Percentiles rank a stretch among this genome's conserved stretches.
phyloP scores from a whole-genome alignment of 768 basidiomycete species.

The Filobasidium floriforme region DNA sequence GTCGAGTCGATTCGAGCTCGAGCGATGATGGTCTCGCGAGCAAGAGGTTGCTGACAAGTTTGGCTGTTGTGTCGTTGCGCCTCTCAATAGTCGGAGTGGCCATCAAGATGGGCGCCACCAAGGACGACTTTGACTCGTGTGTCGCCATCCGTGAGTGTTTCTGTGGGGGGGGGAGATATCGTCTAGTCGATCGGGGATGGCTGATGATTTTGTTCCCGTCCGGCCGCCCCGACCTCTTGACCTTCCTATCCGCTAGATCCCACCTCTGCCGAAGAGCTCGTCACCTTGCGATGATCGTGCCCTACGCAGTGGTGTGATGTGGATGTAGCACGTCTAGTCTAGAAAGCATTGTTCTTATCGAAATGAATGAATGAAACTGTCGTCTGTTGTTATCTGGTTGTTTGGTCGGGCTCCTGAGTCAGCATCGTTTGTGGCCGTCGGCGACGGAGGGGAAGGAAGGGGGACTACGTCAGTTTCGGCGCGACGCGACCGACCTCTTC shows the following conservation, averaged over 20 bases:
- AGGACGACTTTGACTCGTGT: constrained; percentile 41
- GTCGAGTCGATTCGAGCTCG: constrained; percentile 15
- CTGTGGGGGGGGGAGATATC: background rate
- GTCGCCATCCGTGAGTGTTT: constrained; percentile 42
- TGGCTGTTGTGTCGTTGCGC: background rate
- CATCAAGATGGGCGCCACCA: constrained; percentile 74
- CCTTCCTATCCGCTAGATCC: constrained; percentile 32
- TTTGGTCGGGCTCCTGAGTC: too few species aligned
- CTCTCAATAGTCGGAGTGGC: constrained; percentile 59
- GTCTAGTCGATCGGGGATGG: background rate
- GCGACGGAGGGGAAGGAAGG: too few species aligned
- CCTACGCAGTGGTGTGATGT: background rate
- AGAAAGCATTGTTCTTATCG: too few species aligned
- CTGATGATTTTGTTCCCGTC: background rate
- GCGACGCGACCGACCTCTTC: too few species aligned
- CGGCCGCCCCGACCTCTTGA: background rate
- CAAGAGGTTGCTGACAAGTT: background rate
- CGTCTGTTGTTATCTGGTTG: too few species aligned
- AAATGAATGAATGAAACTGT: too few species aligned
- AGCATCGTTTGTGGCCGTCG: too few species aligned
- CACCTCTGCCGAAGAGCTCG: constrained; percentile 45
- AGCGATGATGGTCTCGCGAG: too few species aligned
- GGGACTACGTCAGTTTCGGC: too few species aligned
- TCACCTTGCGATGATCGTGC: constrained; percentile 37
- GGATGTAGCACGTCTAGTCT: too few species aligned